Evolutionary conservation across 1,284 basidiomycete genomes (phyloP), one percentile per base, ranked within the genome.

Genomic region (Exobasidium cylindrosporum): DNA sequence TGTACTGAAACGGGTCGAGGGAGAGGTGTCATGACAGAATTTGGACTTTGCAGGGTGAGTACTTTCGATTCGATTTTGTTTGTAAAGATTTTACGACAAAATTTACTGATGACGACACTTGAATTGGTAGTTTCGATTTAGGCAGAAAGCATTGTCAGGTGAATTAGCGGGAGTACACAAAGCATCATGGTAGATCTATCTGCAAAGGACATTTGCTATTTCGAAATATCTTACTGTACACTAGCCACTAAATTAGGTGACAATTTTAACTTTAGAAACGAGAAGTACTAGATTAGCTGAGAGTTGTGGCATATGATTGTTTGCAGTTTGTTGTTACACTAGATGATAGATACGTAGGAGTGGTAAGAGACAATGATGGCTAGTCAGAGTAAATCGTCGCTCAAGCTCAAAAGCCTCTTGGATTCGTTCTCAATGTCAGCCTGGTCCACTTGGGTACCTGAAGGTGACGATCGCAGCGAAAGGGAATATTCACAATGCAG

Each of bases 151-250:
- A 0, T 81, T 90, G 58, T 67, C 83, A 46, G 88, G 89, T 11
- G 87, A 93, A 73, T 81, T 96, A 35, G 88, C 90, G 43, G 93
- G 93, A 21, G 90, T 96, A 32, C 84, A 86, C 63, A 95, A 95
- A 80, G 91, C 91, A 13, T 91, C 89, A 21, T 97, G 92, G 93
- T 92, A 63, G 58, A 43, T 21, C n/a, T n/a, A n/a, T n/a, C n/a
- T n/a, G n/a, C n/a, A n/a, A n/a, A n/a, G n/a, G n/a, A n/a, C n/a
- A n/a, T n/a, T n/a, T n/a, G n/a, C n/a, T n/a, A n/a, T n/a, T n/a
- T n/a, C n/a, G n/a, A n/a, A n/a, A n/a, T n/a, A n/a, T n/a, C n/a
- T n/a, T n/a, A n/a, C n/a, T n/a, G n/a, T n/a, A n/a, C n/a, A n/a
- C n/a, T n/a, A n/a, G n/a, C n/a, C n/a, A n/a, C n/a, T n/a, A n/a